These are phyloP conservation scores for Bryum argenteum DNA, from an alignment of 225 moss, liverwort and hornwort species.

Conservation along the genomic window DNA sequence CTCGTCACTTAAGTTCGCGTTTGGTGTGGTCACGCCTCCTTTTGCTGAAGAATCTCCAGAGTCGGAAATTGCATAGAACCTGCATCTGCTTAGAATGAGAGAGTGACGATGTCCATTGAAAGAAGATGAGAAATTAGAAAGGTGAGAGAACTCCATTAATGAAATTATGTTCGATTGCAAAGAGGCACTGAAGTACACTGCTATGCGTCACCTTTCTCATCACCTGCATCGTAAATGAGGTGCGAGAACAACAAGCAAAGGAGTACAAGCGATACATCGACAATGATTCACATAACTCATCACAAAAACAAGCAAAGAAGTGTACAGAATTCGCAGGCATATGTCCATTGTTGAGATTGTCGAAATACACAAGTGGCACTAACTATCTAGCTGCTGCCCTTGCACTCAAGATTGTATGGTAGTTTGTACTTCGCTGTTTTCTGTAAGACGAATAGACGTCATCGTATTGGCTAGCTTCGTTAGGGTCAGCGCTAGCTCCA, in stretches of 20 bases:
- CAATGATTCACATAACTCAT: too few species aligned
- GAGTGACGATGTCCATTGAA: too few species aligned
- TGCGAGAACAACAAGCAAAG: too few species aligned
- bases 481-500: constrained; percentile 91
- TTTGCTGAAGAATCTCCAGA: not conserved
- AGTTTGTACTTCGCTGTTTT: constrained; percentile 95
- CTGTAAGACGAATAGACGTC: constrained; percentile 98
- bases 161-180: not conserved
- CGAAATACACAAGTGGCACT: not conserved
- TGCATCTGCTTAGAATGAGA: too few species aligned
- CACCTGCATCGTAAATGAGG: constrained; percentile 9
- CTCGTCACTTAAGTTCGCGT: not conserved
- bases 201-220: not conserved
- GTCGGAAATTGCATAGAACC: too few species aligned
- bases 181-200: not conserved
- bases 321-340: constrained; percentile 11
- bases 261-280: too few species aligned
- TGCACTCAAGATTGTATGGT: constrained; percentile 94
- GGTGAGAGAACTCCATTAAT: too few species aligned
- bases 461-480: constrained; percentile 93
- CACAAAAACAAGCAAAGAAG: too few species aligned
- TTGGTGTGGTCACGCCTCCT: not conserved
- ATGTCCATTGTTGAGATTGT: constrained; percentile 16
- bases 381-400: constrained; percentile 80
- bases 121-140: too few species aligned